Base-by-base conservation (phyloP, 345 rosid genomes). In the Lenwebbia sp. region DNA sequence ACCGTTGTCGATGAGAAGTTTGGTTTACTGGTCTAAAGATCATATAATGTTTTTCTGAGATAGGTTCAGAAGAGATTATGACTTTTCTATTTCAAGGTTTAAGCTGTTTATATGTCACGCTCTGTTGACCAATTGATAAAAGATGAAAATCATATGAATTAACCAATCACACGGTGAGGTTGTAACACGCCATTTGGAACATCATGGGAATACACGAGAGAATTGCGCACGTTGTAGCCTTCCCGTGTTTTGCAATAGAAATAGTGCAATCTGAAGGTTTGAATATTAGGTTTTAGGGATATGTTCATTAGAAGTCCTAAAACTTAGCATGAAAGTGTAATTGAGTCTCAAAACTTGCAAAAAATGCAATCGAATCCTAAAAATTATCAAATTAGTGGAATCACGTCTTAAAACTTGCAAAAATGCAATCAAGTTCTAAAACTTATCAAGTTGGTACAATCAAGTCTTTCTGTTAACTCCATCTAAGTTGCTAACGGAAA, bases 11-110 rank as follows among this genome's bases (percentile, higher is more conserved):
- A 58, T 58, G 70, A 58, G 3, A 1, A 58, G 19, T 5, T 58
- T 58, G 70, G 4, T 58, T 58, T n/a, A n/a, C 4, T 58, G 0
- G 19, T 0, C 70, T 58, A 58, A n/a, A n/a, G 8, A 58, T 57
- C 7, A 57, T 12, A 11, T 57, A 26, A 1, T 0, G 0, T 26
- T 14, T 5, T 26, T 57, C 1, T 2, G 15, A 3, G 4, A 26
- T 57, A 22, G 23, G 0, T 55, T 55, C 1, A 22, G 58, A 58
- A 58, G 65, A 26, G n/a, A 11, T 13, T 58, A n/a, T 26, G 65
- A 58, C n/a, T 58, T 58, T 58, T 58, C 33, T 58, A 6, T 13
- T n/a, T 26, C 17, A n/a, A 58, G 65, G 8, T 57, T 26, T 26
- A 26, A n/a, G 17, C 0, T 0, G 17, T 58, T 58, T 58, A n/a